Percentiles rank a stretch among this genome's conserved stretches.
Evolutionary conservation across 2,329 filamentous ascomycete species (phyloP).

Genomic region (Blastomyces parvus): DNA sequence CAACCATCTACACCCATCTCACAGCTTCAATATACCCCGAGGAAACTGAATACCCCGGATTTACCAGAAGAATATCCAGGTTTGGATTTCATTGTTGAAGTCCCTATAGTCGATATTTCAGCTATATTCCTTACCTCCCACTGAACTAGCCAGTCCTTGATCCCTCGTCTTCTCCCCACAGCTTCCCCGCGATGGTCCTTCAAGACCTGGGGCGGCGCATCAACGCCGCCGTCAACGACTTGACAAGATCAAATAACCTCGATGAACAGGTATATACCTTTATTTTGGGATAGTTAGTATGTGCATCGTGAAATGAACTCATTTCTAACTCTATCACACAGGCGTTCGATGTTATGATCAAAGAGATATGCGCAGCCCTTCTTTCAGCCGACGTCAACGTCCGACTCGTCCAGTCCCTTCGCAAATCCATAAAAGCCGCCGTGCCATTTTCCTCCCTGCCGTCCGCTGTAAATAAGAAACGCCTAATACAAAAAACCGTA

Average conservation of each 20-base stretch:
- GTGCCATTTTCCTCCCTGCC: conserved; percentile 95
- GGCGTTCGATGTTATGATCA: conserved; percentile 97
- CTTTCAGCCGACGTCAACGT: conserved; percentile 97
- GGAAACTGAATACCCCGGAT: background rate
- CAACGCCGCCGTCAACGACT: conserved; percentile 87
- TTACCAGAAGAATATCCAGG: background rate
- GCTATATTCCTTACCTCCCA: background rate
- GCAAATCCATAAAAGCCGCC: conserved; percentile 79
- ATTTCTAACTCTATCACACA: conserved; percentile 27
- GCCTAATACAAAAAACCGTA: conserved; percentile 92
- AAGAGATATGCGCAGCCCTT: conserved; percentile 92
- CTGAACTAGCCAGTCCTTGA: background rate
- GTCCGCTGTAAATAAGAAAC: conserved; percentile 92
- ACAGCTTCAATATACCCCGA: background rate
- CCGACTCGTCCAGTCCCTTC: conserved; percentile 77
- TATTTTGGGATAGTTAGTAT: conserved; percentile 8
- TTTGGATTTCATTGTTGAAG: background rate
- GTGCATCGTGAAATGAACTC: conserved; percentile 12
- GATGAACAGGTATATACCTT: conserved; percentile 69
- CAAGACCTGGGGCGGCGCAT: conserved; percentile 98
- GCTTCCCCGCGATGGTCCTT: conserved; percentile 66
- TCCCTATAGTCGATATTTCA: background rate
- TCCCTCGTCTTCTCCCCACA: background rate
- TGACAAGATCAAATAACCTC: conserved; percentile 83
- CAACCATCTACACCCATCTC: background rate